Conservation (phyloP, 148 eudicot species). For the Rhododendron ferrugineum region DNA sequence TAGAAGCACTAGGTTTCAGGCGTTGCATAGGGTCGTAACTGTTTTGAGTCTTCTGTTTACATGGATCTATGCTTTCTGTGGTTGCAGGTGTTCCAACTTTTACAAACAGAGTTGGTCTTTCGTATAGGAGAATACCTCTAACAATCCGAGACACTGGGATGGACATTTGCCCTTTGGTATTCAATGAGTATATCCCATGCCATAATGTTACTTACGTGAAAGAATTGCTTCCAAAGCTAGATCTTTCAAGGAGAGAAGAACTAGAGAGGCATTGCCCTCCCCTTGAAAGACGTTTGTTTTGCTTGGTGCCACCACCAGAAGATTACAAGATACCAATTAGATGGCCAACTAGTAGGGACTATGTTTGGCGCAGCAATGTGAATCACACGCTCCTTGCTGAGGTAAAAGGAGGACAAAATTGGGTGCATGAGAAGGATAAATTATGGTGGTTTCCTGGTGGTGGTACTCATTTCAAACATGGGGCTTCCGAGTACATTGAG, state of each 20-base stretch:
- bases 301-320: slow-evolving; percentile 85
- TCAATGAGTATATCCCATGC: slow-evolving; percentile 88
- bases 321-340: slow-evolving; percentile 89
- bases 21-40: not conserved
- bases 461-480: slow-evolving; percentile 98
- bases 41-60: not conserved
- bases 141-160: slow-evolving; percentile 64
- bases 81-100: slow-evolving; percentile 50
- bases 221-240: slow-evolving; percentile 59
- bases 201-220: slow-evolving; percentile 73
- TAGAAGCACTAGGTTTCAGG: not conserved
- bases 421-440: slow-evolving; percentile 82
- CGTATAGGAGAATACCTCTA: slow-evolving; percentile 54
- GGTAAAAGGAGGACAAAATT: slow-evolving; percentile 97
- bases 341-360: slow-evolving; percentile 96
- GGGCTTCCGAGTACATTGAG: slow-evolving; percentile 86
- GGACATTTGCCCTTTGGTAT: slow-evolving; percentile 67
- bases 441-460: slow-evolving; percentile 99
- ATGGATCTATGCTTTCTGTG: not conserved
- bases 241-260: slow-evolving; percentile 74
- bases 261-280: slow-evolving; percentile 94
- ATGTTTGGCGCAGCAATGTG: slow-evolving; percentile 89
- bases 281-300: slow-evolving; percentile 68
- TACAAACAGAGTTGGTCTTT: slow-evolving; percentile 53
- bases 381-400: slow-evolving; percentile 91